Base-by-base conservation (phyloP, 2,329 filamentous ascomycete genomes). In the Drechslerella dactyloides region DNA sequence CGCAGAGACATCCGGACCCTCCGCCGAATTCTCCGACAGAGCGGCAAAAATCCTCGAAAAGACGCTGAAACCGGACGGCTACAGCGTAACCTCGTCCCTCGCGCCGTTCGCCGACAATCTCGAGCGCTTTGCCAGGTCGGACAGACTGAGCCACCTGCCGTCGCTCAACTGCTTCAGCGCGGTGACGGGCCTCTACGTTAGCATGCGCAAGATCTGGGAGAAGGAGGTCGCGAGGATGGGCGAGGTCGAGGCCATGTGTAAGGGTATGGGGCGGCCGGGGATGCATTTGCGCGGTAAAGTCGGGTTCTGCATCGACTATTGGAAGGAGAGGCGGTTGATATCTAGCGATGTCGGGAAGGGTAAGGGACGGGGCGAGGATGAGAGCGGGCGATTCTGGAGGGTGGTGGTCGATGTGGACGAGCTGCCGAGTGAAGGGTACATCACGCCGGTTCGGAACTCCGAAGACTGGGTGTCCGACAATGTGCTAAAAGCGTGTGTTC, bases 131-230 rank as follows among this genome's bases (percentile, higher is more conserved):
- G 87, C 89, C 2, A 83, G 80, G 3, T 80, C 92, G 62, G 91
- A 94, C 78, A 88, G 86, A 75, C 83, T 93, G 58, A 91, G 90
- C 78, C 83, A 86, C 21, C 82, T 84, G 30, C 87, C 86, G 1
- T 85, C 85, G 3, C 82, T 93, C 6, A 90, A 90, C 75, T 90
- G 90, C 78, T 89, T 90, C 77, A 89, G 91, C 77, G 90, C 90
- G 0, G 82, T 93, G 50, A 86, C 86, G 2, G 90, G 90, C 1
- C 82, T 96, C 4, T 90, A 89, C 78, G 84, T 84, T 64, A 90
- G 89, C 76, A 81, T 94, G 69, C 82, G 84, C 69, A 87, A 83
- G 75, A 80, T 96, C n/a, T 86, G 90, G 76, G 82, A 86, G 51
- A 89, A 90, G 82, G 90, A 94, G 77, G 81, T 88, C 70, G 82